Conservation (phyloP, 169 alveolate species). For the Amoebophrya sp. region DNA sequence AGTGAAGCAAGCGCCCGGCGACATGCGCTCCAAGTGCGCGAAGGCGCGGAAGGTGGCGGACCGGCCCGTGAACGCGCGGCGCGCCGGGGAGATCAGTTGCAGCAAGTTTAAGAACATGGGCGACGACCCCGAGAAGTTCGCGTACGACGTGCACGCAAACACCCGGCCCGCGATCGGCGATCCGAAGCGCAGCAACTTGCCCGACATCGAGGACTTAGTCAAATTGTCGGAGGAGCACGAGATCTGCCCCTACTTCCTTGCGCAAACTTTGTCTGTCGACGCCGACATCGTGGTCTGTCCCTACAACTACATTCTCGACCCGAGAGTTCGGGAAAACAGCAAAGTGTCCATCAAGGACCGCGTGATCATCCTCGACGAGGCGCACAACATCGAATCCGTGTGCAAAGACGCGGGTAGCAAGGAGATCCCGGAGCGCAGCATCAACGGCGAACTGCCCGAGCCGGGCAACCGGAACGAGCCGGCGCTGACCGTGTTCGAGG, state of each 20-base stretch:
- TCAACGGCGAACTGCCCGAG: no score
- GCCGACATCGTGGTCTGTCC: conserved; percentile 81
- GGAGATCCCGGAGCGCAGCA: no score
- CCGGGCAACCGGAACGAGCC: no score
- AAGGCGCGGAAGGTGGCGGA: conserved; percentile 61
- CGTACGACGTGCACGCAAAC: no score
- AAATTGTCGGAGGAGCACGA: conserved; percentile 51
- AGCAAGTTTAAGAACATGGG: conserved; percentile 49
- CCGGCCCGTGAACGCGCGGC: conserved; percentile 56
- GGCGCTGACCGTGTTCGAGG: no score
- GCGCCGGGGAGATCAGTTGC: conserved; percentile 56
- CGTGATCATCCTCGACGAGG: conserved; percentile 86
- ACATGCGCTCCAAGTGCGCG: conserved; percentile 63
- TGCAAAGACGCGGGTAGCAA: background rate
- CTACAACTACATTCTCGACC: conserved; percentile 79
- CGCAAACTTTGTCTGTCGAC: conserved; percentile 63
- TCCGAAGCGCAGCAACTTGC: no score
- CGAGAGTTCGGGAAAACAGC: conserved; percentile 64
- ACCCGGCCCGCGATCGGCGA: no score
- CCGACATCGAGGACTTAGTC: conserved; percentile 74
- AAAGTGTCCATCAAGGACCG: conserved; percentile 64
- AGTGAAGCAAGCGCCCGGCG: no score
- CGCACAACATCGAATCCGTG: conserved; percentile 75
- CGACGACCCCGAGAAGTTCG: conserved; percentile 55
- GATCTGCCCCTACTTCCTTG: conserved; percentile 82